Conservation (phyloP, 495 filamentous ascomycete genomes). For the Clavariopsis aquatica region DNA sequence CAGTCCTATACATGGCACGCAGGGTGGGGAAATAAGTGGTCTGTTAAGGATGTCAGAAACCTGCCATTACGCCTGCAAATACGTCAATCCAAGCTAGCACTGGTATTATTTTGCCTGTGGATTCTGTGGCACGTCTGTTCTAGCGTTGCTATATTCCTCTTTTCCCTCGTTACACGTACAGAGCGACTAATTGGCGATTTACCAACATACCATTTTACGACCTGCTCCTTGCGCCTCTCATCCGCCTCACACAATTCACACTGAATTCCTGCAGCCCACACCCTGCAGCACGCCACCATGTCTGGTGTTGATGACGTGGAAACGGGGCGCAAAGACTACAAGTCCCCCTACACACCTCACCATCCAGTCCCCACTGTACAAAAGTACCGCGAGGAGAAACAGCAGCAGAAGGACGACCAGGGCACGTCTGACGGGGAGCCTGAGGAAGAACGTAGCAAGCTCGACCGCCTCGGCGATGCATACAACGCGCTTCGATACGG, state of each 20-base stretch:
- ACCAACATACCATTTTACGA: neutral
- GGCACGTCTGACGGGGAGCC: conserved; percentile 26
- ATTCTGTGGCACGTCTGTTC: neutral
- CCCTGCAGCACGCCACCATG: conserved; percentile 35
- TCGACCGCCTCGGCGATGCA: conserved; percentile 26
- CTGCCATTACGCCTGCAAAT: conserved; percentile 24
- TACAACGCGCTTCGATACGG: conserved; percentile 29
- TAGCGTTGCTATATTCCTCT: neutral
- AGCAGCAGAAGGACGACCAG: conserved; percentile 49
- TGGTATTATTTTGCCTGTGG: neutral
- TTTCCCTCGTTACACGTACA: neutral
- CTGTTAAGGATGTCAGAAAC: conserved; percentile 21
- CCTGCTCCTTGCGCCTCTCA: conserved; percentile 1
- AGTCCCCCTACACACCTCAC: conserved; percentile 55
- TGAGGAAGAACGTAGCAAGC: conserved; percentile 27
- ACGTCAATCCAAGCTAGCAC: conserved; percentile 21
- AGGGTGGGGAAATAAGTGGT: conserved; percentile 11
- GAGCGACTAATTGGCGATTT: neutral
- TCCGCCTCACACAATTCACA: neutral
- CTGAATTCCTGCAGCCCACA: neutral
- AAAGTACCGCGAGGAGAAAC: conserved; percentile 59
- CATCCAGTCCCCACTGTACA: conserved; percentile 67
- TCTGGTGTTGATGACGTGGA: conserved; percentile 50
- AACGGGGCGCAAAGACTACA: conserved; percentile 49
- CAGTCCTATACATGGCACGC: neutral